Evolutionary conservation across 768 basidiomycete genomes (phyloP).

Genomic region (Kwoniella sp.): DNA sequence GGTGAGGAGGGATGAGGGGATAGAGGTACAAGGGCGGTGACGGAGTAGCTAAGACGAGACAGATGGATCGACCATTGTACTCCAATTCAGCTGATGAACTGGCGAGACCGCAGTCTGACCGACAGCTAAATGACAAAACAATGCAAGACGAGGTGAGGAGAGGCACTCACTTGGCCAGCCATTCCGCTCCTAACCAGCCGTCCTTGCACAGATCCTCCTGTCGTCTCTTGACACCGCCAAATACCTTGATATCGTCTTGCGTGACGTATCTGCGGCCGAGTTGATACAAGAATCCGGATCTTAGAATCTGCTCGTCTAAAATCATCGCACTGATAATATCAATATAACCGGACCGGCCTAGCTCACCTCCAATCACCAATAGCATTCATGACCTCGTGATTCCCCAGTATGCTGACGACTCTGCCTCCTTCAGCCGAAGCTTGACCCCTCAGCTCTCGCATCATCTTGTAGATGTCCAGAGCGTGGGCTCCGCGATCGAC

Average conservation of each 20-base stretch:
- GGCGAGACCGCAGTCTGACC: neutral
- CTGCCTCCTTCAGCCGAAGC: constrained; percentile 70
- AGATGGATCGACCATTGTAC: neutral
- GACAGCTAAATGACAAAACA: neutral
- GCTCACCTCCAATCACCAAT: constrained; percentile 82
- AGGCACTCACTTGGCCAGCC: constrained; percentile 68
- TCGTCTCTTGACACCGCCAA: constrained; percentile 71
- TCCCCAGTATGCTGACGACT: constrained; percentile 79
- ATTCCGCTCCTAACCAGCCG: constrained; percentile 77
- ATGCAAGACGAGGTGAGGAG: neutral
- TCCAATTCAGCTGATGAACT: neutral
- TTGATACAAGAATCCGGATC: constrained; percentile 24
- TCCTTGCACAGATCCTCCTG: constrained; percentile 69
- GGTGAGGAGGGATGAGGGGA: constrained; percentile 56
- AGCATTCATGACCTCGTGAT: constrained; percentile 95
- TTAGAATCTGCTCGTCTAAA: too few relatives aligned
- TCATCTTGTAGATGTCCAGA: constrained; percentile 68
- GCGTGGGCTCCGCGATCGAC: constrained; percentile 69
- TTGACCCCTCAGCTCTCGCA: constrained; percentile 79
- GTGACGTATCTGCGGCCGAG: constrained; percentile 87
- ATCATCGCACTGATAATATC: neutral
- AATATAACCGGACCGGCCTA: neutral
- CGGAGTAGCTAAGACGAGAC: constrained; percentile 41
- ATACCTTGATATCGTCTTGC: constrained; percentile 77
- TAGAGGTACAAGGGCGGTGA: constrained; percentile 60